Percentiles rank a stretch among this genome's conserved stretches.
These are phyloP conservation scores for Pythium guiyangense DNA, from an alignment of 352 stramenopile genomes.

Conservation along the genomic window DNA sequence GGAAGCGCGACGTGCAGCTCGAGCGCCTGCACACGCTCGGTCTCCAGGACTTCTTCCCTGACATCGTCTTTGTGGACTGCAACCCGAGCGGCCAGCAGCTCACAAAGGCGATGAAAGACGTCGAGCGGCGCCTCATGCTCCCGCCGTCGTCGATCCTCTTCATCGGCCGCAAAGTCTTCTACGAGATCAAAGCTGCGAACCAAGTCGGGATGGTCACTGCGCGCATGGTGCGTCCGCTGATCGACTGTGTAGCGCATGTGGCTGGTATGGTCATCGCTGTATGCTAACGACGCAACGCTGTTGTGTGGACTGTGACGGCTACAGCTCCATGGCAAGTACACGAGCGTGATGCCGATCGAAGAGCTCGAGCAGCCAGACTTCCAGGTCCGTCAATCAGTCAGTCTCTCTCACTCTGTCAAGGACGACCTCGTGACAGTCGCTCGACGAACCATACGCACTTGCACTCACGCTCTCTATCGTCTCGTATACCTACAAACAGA, in stretches of 20 bases:
- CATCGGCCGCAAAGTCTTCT: conserved; percentile 81
- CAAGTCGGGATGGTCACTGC: conserved; percentile 72
- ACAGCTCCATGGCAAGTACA: conserved; percentile 82
- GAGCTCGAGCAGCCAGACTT: conserved; percentile 79
- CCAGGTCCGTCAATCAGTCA: conserved; percentile 28
- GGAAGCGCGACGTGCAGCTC: conserved; percentile 66
- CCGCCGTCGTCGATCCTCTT: conserved; percentile 76
- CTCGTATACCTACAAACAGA: conserved; percentile 22
- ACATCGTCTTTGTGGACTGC: conserved; percentile 61
- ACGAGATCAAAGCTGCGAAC: conserved; percentile 85
- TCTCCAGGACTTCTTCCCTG: conserved; percentile 56
- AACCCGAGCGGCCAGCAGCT: conserved; percentile 63
- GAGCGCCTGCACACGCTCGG: conserved; percentile 67
- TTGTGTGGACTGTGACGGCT: not conserved
- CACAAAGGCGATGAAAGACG: conserved; percentile 71
- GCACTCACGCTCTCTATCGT: too few species aligned
- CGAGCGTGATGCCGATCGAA: conserved; percentile 80
- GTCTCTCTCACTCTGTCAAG: too few species aligned
- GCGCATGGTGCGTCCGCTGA: conserved; percentile 42
- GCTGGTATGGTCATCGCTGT: too few species aligned
- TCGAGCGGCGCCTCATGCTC: conserved; percentile 51
- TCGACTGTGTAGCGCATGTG: not conserved
- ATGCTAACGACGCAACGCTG: too few species aligned
- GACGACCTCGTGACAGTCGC: too few species aligned
- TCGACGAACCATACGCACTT: not conserved